phyloP scores from a whole-genome alignment of 495 filamentous ascomycete species.

The Penicillium turbatum region DNA sequence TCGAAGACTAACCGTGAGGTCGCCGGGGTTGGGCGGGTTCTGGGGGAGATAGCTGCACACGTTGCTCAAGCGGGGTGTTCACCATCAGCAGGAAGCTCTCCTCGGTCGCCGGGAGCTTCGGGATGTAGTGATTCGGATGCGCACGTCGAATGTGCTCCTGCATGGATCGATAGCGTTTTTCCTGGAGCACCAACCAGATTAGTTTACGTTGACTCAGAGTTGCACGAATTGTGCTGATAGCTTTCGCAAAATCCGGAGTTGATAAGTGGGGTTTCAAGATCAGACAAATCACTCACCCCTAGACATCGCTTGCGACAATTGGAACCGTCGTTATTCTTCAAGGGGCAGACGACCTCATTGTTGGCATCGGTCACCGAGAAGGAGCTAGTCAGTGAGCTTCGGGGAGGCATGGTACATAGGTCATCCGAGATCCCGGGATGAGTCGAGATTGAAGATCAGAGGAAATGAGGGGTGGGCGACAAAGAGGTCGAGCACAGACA shows the following conservation, averaged over 20 bases:
- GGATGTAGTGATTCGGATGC: conserved; percentile 95
- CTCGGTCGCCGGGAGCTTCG: conserved; percentile 97
- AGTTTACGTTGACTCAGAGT: conserved; percentile 15
- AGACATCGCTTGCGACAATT: conserved; percentile 96
- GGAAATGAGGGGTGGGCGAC: neutral
- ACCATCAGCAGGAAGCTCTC: conserved; percentile 98
- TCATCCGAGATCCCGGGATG: conserved; percentile 2
- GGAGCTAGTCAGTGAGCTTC: conserved; percentile 79
- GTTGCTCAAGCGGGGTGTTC: conserved; percentile 78
- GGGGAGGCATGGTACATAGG: conserved; percentile 72
- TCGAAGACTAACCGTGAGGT: conserved; percentile 31
- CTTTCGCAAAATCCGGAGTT: neutral
- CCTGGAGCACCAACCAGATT: conserved; percentile 49
- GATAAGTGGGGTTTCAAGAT: conserved; percentile 16
- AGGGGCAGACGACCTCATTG: conserved; percentile 94
- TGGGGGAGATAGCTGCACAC: conserved; percentile 55
- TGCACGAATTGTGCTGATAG: conserved; percentile 2
- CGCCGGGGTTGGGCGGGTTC: conserved; percentile 38
- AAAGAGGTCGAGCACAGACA: conserved; percentile 7
- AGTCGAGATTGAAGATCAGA: conserved; percentile 4
- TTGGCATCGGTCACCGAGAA: conserved; percentile 89
- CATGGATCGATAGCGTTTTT: conserved; percentile 98
- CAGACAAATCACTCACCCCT: conserved; percentile 67
- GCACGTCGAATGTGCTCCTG: conserved; percentile 98
- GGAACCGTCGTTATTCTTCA: conserved; percentile 94